These are phyloP conservation scores for Sungouiella blattae DNA, from an alignment of 805 yeast genomes.

Conservation along the genomic window DNA sequence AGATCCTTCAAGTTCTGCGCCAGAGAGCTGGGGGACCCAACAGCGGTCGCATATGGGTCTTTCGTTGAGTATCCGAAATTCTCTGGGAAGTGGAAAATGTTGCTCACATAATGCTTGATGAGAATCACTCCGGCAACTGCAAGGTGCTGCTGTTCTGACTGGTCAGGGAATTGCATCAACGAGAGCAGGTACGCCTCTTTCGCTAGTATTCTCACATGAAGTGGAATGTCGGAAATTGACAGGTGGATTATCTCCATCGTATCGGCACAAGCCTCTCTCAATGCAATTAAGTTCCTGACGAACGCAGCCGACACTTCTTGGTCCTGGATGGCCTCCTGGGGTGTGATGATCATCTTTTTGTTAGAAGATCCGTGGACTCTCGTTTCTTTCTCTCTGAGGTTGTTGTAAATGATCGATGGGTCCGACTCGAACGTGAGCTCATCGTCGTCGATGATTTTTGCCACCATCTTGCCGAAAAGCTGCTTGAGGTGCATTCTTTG, in stretches of 20 bases:
- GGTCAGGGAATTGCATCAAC: constrained; percentile 52
- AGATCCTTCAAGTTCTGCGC: constrained; percentile 54
- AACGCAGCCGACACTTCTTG: constrained; percentile 67
- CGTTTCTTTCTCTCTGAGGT: constrained; percentile 36
- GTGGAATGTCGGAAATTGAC: constrained; percentile 35
- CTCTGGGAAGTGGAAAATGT: constrained; percentile 50
- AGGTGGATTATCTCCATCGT: constrained; percentile 51
- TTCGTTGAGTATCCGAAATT: constrained; percentile 48
- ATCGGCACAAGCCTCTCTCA: constrained; percentile 69
- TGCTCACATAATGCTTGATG: constrained; percentile 47
- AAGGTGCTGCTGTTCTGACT: constrained; percentile 54
- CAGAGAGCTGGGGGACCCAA: constrained; percentile 17
- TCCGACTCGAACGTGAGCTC: constrained; percentile 73
- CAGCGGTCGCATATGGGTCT: constrained; percentile 19
- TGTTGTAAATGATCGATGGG: constrained; percentile 57
- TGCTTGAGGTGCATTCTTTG: constrained; percentile 45
- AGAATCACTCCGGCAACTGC: constrained; percentile 68
- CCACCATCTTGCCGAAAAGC: constrained; percentile 37
- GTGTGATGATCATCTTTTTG: constrained; percentile 36
- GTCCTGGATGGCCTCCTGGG: constrained; percentile 75
- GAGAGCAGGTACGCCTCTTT: constrained; percentile 35
- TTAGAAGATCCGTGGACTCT: constrained; percentile 33
- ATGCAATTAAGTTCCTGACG: constrained; percentile 65
- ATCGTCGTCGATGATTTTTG: constrained; percentile 41
- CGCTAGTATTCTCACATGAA: constrained; percentile 35